Evolutionary conservation across 257 asterid species (phyloP).

Genomic region (Euphrasia confusa): DNA sequence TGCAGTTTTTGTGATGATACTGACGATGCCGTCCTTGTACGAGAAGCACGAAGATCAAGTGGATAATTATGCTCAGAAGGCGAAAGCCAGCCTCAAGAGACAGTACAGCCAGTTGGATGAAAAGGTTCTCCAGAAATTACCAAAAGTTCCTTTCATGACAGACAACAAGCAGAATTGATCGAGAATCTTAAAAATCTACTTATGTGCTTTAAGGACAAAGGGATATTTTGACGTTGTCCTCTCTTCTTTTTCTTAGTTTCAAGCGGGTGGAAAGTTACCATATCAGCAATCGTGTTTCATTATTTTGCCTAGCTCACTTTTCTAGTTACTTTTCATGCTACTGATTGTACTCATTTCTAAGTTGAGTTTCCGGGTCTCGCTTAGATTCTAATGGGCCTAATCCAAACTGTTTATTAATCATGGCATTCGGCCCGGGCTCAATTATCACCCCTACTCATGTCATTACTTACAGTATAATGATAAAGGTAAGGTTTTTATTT

Average conservation of each 20-base stretch:
- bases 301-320: neutral
- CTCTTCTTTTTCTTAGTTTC: neutral
- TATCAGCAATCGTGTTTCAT: conserved; percentile 9
- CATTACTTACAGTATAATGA: too few species aligned
- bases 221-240: neutral
- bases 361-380: too few species aligned
- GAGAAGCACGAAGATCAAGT: conserved; percentile 86
- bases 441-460: too few species aligned
- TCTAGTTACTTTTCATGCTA: neutral
- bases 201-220: neutral
- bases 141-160: conserved; percentile 53
- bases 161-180: conserved; percentile 56
- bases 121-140: conserved; percentile 79
- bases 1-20: conserved; percentile 53
- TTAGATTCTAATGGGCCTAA: too few species aligned
- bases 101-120: conserved; percentile 77
- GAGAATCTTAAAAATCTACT: conserved; percentile 12
- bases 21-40: conserved; percentile 77
- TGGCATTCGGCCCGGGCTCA: too few species aligned
- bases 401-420: too few species aligned
- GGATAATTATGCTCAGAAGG: conserved; percentile 71
- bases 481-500: too few species aligned
- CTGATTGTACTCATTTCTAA: neutral
- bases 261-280: conserved; percentile 3
- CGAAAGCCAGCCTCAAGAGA: conserved; percentile 62